A percentile compares a stretch with the other conserved stretches of the same genome.
Conservation (phyloP, 805 yeast genomes). For the Sugiyamaella floridensis region DNA sequence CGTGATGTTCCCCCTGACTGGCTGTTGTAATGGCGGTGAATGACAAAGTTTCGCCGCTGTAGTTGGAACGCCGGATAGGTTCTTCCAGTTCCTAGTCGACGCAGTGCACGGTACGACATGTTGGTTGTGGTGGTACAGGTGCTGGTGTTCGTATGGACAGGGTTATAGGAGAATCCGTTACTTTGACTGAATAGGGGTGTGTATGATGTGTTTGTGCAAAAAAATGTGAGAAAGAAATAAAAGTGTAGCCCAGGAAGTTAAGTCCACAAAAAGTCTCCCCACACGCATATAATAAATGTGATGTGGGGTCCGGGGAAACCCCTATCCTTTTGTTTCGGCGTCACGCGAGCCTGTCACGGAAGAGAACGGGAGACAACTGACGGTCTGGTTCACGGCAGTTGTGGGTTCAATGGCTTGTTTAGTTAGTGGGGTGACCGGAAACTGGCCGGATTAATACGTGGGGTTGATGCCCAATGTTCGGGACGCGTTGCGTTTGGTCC, state of each 20-base stretch:
- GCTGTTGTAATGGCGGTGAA: not conserved
- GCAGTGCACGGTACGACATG: not conserved
- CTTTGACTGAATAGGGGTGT: too few species aligned
- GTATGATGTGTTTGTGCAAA: too few species aligned
- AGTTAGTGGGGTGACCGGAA: not conserved
- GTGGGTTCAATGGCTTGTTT: not conserved
- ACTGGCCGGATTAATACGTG: not conserved
- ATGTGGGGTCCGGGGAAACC: not conserved
- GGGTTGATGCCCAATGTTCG: not conserved
- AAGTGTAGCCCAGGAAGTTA: too few species aligned
- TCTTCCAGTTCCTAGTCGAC: not conserved
- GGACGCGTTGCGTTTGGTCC: not conserved
- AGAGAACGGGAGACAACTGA: not conserved
- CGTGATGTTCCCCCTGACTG: not conserved
- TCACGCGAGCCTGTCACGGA: not conserved
- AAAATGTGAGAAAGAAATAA: too few species aligned
- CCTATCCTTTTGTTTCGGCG: not conserved
- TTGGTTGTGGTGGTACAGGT: too few species aligned
- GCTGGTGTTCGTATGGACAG: too few species aligned
- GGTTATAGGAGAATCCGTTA: too few species aligned
- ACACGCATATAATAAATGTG: not conserved
- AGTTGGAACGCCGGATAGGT: not conserved
- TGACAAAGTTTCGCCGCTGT: not conserved
- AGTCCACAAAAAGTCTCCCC: not conserved
- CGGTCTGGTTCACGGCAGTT: not conserved